Evolutionary conservation across 345 rosid species (phyloP).

Genomic region (Brassica cretica): DNA sequence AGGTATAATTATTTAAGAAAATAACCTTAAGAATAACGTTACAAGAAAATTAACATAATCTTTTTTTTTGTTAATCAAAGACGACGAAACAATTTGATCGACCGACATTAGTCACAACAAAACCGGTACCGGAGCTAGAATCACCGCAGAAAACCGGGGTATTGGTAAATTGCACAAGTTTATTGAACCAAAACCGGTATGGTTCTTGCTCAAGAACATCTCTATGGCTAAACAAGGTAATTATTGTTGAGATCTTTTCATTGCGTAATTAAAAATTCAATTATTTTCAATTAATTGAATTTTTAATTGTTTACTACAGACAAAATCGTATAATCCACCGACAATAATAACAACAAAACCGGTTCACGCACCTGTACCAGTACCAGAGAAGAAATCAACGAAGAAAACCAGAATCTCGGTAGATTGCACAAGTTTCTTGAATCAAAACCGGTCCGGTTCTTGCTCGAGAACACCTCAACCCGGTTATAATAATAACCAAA

Average conservation of each 20-base stretch:
- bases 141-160: slow-evolving; percentile 22
- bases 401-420: slow-evolving; percentile 14
- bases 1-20: slow-evolving; percentile 23
- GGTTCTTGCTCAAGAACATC: slow-evolving; percentile 23
- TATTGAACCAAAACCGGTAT: slow-evolving; percentile 35
- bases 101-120: slow-evolving; percentile 21
- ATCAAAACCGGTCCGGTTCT: slow-evolving; percentile 32
- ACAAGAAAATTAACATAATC: not conserved
- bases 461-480: slow-evolving; percentile 4
- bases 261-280: not conserved
- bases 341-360: slow-evolving; percentile 26
- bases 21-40: not conserved
- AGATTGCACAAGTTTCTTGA: slow-evolving; percentile 24
- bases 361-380: slow-evolving; percentile 11
- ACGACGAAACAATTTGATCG: slow-evolving; percentile 21
- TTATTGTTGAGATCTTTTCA: not conserved
- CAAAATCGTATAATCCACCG: slow-evolving; percentile 17
- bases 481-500: not conserved
- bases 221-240: slow-evolving; percentile 19
- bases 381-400: slow-evolving; percentile 3
- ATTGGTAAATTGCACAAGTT: slow-evolving; percentile 15
- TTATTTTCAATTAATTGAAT: not conserved
- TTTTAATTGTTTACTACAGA: not conserved
- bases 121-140: slow-evolving; percentile 24
- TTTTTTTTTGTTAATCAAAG: slow-evolving; percentile 11